Evolutionary conservation across 2,329 filamentous ascomycete species (phyloP), one percentile per base, ranked within the genome.

Genomic region (Aciculosporium take): DNA sequence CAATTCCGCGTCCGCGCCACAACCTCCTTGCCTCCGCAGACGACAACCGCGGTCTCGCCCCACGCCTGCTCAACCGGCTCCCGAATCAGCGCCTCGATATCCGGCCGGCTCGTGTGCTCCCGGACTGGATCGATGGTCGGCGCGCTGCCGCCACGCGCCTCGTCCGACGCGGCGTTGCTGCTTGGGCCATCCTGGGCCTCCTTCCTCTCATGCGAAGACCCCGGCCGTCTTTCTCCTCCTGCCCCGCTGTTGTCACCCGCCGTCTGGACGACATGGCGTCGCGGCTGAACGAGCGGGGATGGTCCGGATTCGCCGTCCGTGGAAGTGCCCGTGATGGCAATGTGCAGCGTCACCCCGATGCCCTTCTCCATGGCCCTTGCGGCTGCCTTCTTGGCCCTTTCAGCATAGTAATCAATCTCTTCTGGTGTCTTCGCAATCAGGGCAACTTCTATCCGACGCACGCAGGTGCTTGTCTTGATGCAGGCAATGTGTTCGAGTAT

Each of bases 1-100:
- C 63, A 68, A 48, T 74, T 78, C 43, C 75, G 62, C 12, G 72
- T 68, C 35, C 59, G 59, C 2, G 71, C 62, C 2, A 74, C 72
- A 20, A 79, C 57, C 36, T 68, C 68, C 39, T 65, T 66, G 1
- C 74, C 75, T 12, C 73, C 75, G 46, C 74, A 79, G 0, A 76
- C 74, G 0, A 75, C 68, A 0, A 79, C 68, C 1, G 67, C 69
- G n/a, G 74, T 77, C 59, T 79, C 74, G 21, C 74, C 74, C 44
- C 68, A 71, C 2, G 73, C 72, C 0, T 63, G 62, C 57, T 78
- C 74, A 7, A 79, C 71, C 0, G 73, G 65, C 5, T 52, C 54
- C 7, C 72, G 61, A 37, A 79, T 71, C 42, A 76, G 66, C 0
- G 55, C 53, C 30, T 65, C 64, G 2, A 79, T 60, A 46, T 75